Base-by-base conservation (phyloP, 352 stramenopile genomes). In the Phytophthora hibernalis region DNA sequence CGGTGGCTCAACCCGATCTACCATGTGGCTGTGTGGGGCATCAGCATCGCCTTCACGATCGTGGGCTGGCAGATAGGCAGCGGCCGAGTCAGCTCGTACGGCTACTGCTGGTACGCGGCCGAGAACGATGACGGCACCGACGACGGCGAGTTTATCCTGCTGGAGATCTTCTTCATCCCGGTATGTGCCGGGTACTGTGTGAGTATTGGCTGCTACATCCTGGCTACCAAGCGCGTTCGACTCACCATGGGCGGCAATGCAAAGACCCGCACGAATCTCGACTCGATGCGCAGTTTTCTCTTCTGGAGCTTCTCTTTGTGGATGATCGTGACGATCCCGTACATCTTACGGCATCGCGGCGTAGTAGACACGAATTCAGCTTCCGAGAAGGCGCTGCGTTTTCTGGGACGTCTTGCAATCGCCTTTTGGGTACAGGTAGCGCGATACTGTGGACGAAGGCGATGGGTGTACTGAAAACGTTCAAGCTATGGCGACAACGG, bases 41-140 rank as follows among this genome's bases (percentile, higher is more conserved):
- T 89, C 18, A 80, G 76, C 43, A 74, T 76, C 8, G 47, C 77
- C 12, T 80, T 86, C 15, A 75, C 82, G 0, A 86, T 92, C 35
- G 57, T 90, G 4, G 80, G 81, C 18, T 83, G 74, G 43, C 59
- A 76, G 10, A 58, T 84, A 20, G 77, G 70, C 21, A 68, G 61
- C 5, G 79, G 81, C 7, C 73, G 74, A 38, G 72, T 93, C 51
- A 89, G 84, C 59, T 90, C 83, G 5, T 91, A 92, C 62, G 88
- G 88, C 45, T 92, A 89, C 61, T 96, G 88, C 75, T 96, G 88
- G 88, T 95, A 91, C 70, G 74, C 61, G 31, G 63, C 78, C 20
- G 48, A 63, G 1, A 43, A 74, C 68, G 45, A 72, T 35, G 49
- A 16, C 10, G 58, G 59, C 28, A 68, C 68, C 22, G 70, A 87